Conservation (phyloP, 148 eudicot species). For the Silene latifolia region DNA sequence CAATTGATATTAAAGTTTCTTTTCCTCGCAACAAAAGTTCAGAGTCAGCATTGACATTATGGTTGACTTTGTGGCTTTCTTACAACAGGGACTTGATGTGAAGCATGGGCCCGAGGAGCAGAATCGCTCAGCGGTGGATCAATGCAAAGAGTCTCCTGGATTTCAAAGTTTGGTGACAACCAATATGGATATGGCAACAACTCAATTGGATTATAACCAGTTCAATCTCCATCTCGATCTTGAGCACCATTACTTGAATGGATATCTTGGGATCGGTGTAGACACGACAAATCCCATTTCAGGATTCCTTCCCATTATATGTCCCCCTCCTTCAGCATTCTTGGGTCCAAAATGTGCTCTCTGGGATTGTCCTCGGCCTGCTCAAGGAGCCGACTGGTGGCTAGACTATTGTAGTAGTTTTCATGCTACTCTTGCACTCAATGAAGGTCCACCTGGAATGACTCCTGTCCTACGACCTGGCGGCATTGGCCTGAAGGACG, state of each 20-base stretch:
- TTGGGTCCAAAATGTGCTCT: conserved; percentile 96
- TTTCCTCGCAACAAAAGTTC: background rate
- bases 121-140: conserved; percentile 40
- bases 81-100: conserved; percentile 47
- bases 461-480: conserved; percentile 86
- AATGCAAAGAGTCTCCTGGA: conserved; percentile 50
- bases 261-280: conserved; percentile 41
- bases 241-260: conserved; percentile 47
- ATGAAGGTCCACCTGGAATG: conserved; percentile 90
- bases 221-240: conserved; percentile 54
- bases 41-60: conserved; percentile 7
- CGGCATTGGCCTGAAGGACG: conserved; percentile 88
- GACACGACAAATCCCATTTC: conserved; percentile 43
- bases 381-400: conserved; percentile 76
- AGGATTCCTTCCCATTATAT: conserved; percentile 49
- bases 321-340: conserved; percentile 88
- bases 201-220: conserved; percentile 55
- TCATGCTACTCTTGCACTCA: conserved; percentile 76
- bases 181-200: conserved; percentile 42
- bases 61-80: conserved; percentile 17
- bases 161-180: conserved; percentile 39
- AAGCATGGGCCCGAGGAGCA: conserved; percentile 52
- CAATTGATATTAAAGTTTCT: background rate
- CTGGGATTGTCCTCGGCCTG: conserved; percentile 97
- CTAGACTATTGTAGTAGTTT: conserved; percentile 78